Evolutionary conservation across 495 filamentous ascomycete genomes (phyloP), one percentile per base, ranked within the genome.

Genomic region (Hypomontagnella monticulosa): DNA sequence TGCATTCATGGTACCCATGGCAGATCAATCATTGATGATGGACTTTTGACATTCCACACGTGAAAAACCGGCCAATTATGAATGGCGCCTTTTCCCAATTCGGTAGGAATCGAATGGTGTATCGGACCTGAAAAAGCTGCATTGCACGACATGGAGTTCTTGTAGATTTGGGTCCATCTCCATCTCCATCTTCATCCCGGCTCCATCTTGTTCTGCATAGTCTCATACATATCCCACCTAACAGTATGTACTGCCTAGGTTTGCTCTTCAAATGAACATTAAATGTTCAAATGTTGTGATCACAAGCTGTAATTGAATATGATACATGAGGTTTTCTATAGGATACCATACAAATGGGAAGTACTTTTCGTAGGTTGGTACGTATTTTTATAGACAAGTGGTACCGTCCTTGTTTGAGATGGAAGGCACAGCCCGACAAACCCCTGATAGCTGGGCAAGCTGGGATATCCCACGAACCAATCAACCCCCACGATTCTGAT

Each of bases 361-460:
- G 46, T 50, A 32, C 6, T 15, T 49, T 38, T n/a, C 0, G 37
- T 34, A 16, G 48, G 5, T 7, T 16, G 38, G 37, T 53, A 53
- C 36, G 38, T 41, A 27, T 30, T 50, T 37, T 11, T 44, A 33
- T 41, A 47, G 16, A 27, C 16, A 37, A 11, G n/a, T 10, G 3
- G 10, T 38, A 11, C n/a, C 8, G 3, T 18, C 50, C 44, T 23
- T 57, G 63, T 67, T 67, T 67, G 63, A 67, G 37, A 52, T 67
- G 1, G 20, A 48, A 47, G 57, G 63, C 57, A 46, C 57, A 67
- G 63, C 63, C 52, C 18, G 8, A 44, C 36, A 52, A 27, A 58
- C 46, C 64, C 64, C 53, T 57, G 57, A 44, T 59, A 54, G 47
- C 33, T 37, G 16, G 64, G 57, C 36, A 54, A 54, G 47, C 33